Base-by-base conservation (phyloP, 2,329 filamentous ascomycete species). In the Dothiorella sarmentorum region DNA sequence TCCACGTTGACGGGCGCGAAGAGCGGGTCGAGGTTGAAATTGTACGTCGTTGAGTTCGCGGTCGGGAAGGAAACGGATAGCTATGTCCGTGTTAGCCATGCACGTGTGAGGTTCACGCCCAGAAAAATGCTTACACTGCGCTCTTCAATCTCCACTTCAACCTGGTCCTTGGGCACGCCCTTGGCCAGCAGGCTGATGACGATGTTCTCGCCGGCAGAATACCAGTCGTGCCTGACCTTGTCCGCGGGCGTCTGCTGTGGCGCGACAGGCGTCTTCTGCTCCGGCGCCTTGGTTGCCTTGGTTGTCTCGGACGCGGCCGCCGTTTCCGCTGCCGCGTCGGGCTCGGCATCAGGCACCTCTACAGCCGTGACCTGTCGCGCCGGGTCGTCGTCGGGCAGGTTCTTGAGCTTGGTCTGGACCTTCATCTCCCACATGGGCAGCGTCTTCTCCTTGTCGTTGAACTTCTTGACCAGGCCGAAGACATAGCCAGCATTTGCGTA, bases 401-500 rank as follows among this genome's bases (percentile, higher is more conserved):
- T 75, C 17, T 77, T 75, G 37, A 85, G 67, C 67, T 83, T 84
- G 1, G 67, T 71, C 29, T 76, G 74, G 18, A 82, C 70, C 73
- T 86, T 87, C 29, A 75, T 73, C 61, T 78, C 73, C 85, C 85
- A 88, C 58, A 87, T 82, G 1, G 75, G 74, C 52, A 85, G 61
- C 18, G 72, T 76, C 67, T 80, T 79, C 66, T 81, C 77, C 64
- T 83, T 75, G n/a, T 72, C 70, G 56, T 81, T 78, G 56, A 81
- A 73, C 65, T 80, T 80, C 61, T 76, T 77, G 40, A 86, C 79
- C 27, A 80, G 73, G n/a, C 74, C 77, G 18, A 92, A 84, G 63
- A 92, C 84, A 64, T 85, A 82, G 60, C 86, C 82, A 0, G 91
- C 87, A 73, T 97, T 88, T 3, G 87, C 91, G 65, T 85, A 90